Percentiles rank a stretch among this genome's conserved stretches.
These are phyloP conservation scores for Ophiostoma piceae DNA, from an alignment of 2,329 filamentous ascomycete species.

Conservation along the genomic window DNA sequence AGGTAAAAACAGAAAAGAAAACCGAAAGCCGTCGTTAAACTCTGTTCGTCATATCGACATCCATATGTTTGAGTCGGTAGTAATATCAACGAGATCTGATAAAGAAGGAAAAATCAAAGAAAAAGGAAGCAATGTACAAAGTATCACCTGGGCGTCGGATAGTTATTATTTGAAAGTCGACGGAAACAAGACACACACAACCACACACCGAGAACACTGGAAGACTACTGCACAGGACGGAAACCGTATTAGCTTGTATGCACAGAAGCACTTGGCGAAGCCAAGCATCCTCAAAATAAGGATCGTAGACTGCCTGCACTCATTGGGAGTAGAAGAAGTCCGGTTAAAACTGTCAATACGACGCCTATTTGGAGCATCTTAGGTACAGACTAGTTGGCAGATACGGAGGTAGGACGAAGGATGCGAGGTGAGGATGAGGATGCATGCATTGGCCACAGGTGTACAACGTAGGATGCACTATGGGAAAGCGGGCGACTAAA, in stretches of 20 bases:
- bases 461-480: background rate
- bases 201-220: background rate
- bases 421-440: background rate
- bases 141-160: background rate
- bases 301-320: background rate
- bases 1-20: too few relatives aligned
- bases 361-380: background rate
- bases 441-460: conserved; percentile 1
- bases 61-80: background rate
- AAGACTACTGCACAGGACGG: background rate
- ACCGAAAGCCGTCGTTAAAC: background rate
- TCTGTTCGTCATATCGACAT: background rate
- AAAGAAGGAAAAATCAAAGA: background rate
- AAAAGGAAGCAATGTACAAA: background rate
- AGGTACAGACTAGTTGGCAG: background rate
- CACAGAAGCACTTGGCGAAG: background rate
- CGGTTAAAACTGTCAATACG: too few relatives aligned
- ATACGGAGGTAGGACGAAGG: background rate
- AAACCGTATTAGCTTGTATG: background rate
- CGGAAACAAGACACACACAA: background rate
- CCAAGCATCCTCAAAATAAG: conserved; percentile 7
- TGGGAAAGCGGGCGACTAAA: background rate
- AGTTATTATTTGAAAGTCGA: background rate
- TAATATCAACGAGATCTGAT: too few relatives aligned
- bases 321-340: conserved; percentile 5